Evolutionary conservation across 2,329 filamentous ascomycete genomes (phyloP).

Genomic region (Fusarium foetens): DNA sequence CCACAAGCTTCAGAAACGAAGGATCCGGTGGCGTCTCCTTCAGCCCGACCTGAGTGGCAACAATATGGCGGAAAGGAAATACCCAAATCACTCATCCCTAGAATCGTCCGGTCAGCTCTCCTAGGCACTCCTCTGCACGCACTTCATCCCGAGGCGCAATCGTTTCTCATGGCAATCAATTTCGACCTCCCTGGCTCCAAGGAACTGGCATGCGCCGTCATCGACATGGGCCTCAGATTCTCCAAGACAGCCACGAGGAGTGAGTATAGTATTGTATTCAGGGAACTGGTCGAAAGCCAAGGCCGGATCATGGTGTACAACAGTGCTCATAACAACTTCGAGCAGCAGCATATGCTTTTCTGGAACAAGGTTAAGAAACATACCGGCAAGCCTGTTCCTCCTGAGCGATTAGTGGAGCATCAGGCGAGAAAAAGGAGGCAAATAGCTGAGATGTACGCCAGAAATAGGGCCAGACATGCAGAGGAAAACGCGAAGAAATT

Average conservation of each 20-base stretch:
- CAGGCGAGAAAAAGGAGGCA: neutral
- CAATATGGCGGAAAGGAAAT: neutral
- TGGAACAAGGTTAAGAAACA: conserved; percentile 18
- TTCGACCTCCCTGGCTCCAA: neutral
- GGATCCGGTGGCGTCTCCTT: neutral
- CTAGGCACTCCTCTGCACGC: neutral
- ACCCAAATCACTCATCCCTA: conserved; percentile 16
- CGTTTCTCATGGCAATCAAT: conserved; percentile 25
- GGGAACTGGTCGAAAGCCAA: neutral
- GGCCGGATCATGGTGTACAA: conserved; percentile 14
- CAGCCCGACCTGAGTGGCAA: conserved; percentile 15
- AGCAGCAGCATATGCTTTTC: conserved; percentile 23
- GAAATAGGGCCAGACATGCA: conserved; percentile 5
- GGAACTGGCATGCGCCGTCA: conserved; percentile 23
- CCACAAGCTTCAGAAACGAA: neutral
- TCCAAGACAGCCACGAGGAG: conserved; percentile 22
- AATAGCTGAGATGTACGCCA: neutral
- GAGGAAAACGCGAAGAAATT: conserved; percentile 6
- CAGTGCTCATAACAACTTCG: neutral
- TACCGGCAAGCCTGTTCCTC: conserved; percentile 26
- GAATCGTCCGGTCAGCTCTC: conserved; percentile 2
- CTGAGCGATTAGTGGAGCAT: conserved; percentile 8
- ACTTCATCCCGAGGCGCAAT: conserved; percentile 19
- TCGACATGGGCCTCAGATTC: conserved; percentile 34
- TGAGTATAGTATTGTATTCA: conserved; percentile 34